These are phyloP conservation scores for Wickerhamomyces strasburgensis DNA, from an alignment of 805 yeast genomes.

Conservation along the genomic window DNA sequence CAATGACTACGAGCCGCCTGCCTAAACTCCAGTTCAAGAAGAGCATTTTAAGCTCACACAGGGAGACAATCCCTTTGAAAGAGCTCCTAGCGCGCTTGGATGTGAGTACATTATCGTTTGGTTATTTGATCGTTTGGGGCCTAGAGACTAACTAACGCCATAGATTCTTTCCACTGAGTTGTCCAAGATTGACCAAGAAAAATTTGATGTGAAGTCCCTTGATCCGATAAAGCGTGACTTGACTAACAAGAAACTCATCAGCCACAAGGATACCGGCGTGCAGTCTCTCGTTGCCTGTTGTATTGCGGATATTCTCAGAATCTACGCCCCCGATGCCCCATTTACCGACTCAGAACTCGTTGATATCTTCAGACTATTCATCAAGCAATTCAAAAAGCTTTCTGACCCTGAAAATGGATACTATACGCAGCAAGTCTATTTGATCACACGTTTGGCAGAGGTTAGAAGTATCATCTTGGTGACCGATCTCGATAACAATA, in stretches of 20 bases:
- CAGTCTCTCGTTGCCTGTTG: conserved; percentile 70
- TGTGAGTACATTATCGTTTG: conserved; percentile 20
- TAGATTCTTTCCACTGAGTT: conserved; percentile 58
- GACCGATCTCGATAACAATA: conserved; percentile 67
- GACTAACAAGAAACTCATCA: conserved; percentile 51
- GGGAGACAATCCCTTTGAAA: conserved; percentile 53
- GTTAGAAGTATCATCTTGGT: conserved; percentile 69
- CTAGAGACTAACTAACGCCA: conserved; percentile 7
- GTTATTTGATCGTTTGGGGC: background rate
- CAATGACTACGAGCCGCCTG: conserved; percentile 15
- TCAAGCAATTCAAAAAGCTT: conserved; percentile 55
- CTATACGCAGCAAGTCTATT: conserved; percentile 56
- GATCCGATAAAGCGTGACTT: conserved; percentile 46
- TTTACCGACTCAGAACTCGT: conserved; percentile 59
- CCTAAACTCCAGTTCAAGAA: conserved; percentile 35
- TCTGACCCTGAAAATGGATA: conserved; percentile 53
- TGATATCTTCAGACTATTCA: conserved; percentile 61
- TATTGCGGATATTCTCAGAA: conserved; percentile 65
- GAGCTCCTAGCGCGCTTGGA: conserved; percentile 56
- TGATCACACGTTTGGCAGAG: conserved; percentile 66
- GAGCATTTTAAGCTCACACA: conserved; percentile 51
- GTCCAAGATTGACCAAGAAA: conserved; percentile 56
- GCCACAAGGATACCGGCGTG: conserved; percentile 61
- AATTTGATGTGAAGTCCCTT: conserved; percentile 41
- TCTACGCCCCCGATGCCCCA: conserved; percentile 90